Evolutionary conservation across 148 eudicot genomes (phyloP).

Genomic region (Polygonum aviculare): DNA sequence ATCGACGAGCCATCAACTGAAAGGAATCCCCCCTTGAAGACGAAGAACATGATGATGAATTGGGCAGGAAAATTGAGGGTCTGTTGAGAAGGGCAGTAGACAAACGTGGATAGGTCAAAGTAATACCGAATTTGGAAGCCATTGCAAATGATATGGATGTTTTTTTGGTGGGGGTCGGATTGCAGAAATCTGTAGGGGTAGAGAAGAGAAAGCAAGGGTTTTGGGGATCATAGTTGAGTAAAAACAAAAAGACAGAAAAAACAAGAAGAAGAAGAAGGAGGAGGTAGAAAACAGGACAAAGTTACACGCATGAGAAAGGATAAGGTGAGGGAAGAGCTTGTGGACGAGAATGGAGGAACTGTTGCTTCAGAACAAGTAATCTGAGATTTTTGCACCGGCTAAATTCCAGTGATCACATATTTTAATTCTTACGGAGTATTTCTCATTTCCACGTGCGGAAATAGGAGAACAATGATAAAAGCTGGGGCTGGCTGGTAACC

Average conservation of each 20-base stretch:
- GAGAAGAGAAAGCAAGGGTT: not conserved
- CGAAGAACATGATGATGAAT: slow-evolving; percentile 17
- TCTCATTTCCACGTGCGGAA: no score
- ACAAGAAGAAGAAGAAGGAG: not conserved
- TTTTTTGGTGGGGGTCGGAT: not conserved
- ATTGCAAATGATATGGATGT: slow-evolving; percentile 17
- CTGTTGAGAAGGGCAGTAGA: slow-evolving; percentile 33
- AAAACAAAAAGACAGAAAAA: no score
- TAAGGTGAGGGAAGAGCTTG: not conserved
- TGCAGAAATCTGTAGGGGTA: not conserved
- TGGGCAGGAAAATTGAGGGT: slow-evolving; percentile 23
- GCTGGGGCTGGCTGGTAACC: no score
- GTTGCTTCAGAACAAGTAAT: not conserved
- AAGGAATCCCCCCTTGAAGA: slow-evolving; percentile 33
- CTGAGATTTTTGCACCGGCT: not conserved
- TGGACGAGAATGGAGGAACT: not conserved
- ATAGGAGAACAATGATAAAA: no score
- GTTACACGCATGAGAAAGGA: not conserved
- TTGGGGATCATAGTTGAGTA: not conserved
- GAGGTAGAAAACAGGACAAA: not conserved
- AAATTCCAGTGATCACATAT: not conserved
- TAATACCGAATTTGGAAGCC: slow-evolving; percentile 60
- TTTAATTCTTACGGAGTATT: not conserved
- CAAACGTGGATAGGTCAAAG: slow-evolving; percentile 36
- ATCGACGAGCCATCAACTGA: slow-evolving; percentile 24